These are phyloP conservation scores for Mytilinidion resinicola DNA, from an alignment of 495 filamentous ascomycete genomes.

Conservation along the genomic window DNA sequence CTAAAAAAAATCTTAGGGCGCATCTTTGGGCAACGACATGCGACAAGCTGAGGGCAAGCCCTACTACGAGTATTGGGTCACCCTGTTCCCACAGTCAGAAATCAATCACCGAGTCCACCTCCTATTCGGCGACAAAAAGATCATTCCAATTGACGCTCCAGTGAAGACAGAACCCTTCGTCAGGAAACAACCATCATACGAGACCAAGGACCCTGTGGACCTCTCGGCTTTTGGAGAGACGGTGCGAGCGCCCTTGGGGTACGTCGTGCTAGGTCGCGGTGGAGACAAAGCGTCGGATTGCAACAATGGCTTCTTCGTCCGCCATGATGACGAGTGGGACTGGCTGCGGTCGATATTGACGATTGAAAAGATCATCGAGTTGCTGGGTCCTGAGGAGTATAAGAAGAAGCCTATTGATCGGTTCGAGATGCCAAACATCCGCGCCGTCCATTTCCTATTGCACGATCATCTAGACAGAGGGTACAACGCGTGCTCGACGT, in stretches of 20 bases:
- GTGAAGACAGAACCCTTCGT: constrained; percentile 11
- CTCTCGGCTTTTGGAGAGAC: constrained; percentile 25
- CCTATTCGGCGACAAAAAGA: constrained; percentile 9
- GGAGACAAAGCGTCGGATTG: constrained; percentile 32
- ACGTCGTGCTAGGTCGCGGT: constrained; percentile 27
- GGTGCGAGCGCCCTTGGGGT: constrained; percentile 29
- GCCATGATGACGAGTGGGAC: constrained; percentile 23
- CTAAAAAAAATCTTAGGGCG: no score
- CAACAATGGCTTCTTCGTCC: constrained; percentile 33
- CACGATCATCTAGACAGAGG: constrained; percentile 27
- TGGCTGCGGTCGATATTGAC: constrained; percentile 19
- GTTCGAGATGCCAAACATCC: constrained; percentile 22
- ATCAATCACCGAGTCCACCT: constrained; percentile 23
- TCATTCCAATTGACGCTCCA: constrained; percentile 8
- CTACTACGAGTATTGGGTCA: constrained; percentile 32
- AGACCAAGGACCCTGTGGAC: constrained; percentile 20
- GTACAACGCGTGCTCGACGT: constrained; percentile 20
- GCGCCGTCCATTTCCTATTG: constrained; percentile 26
- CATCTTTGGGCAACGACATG: no score
- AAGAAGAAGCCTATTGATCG: constrained; percentile 18
- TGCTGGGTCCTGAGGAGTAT: constrained; percentile 15
- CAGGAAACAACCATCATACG: constrained; percentile 21
- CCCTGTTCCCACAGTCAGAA: constrained; percentile 28
- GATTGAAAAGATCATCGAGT: constrained; percentile 21
- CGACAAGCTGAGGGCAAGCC: constrained; percentile 1